Percentiles rank a stretch among this genome's conserved stretches.
Conservation (phyloP, 345 rosid species). For the Carallia pectinifolia region DNA sequence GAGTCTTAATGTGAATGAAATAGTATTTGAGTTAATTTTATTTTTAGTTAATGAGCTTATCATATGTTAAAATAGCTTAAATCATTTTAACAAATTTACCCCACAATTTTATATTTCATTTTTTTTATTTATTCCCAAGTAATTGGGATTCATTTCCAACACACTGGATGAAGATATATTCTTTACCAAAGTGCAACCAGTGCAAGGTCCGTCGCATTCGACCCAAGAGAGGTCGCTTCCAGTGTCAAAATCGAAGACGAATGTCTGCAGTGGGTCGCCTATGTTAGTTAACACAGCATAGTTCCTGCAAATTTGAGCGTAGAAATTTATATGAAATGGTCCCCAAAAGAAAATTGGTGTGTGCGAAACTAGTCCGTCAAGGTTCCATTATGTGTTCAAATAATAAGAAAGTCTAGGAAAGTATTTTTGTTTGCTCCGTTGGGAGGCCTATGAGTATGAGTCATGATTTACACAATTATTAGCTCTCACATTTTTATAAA, state of each 20-base stretch:
- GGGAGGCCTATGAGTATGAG: too few relatives aligned
- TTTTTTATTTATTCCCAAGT: too few relatives aligned
- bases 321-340: too few relatives aligned
- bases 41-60: too few relatives aligned
- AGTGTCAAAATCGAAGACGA: constrained; percentile 84
- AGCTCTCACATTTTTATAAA: too few relatives aligned
- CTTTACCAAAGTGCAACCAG: constrained; percentile 70
- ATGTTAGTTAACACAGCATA: constrained; percentile 56
- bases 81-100: too few relatives aligned
- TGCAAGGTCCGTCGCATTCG: constrained; percentile 94
- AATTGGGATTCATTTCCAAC: too few relatives aligned
- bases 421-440: neutral
- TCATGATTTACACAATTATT: too few relatives aligned
- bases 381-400: neutral
- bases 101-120: too few relatives aligned
- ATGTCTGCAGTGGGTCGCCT: constrained; percentile 75
- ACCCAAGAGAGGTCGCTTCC: constrained; percentile 98
- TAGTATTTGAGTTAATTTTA: too few relatives aligned
- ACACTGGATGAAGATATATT: neutral
- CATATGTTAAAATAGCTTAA: too few relatives aligned
- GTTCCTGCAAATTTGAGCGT: constrained; percentile 48
- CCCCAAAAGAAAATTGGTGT: neutral
- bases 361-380: neutral
- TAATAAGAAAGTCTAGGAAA: neutral
- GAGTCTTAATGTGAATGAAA: too few relatives aligned